A percentile compares a stretch with the other conserved stretches of the same genome.
Conservation (phyloP, 306 rosid genomes). For the Carpinus fangiana region DNA sequence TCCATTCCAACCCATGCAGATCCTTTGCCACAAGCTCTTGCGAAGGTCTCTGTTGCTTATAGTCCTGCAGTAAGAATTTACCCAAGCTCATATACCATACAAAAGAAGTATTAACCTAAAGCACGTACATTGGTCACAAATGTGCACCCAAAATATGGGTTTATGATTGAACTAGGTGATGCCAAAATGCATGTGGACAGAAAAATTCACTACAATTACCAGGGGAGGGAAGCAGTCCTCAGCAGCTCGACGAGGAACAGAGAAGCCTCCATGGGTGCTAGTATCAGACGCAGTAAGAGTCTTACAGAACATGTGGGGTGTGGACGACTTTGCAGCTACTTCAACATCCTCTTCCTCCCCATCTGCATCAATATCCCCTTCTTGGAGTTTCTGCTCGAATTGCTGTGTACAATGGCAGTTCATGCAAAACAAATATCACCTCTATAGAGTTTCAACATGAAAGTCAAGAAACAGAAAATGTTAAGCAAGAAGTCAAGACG, state of each 20-base stretch:
- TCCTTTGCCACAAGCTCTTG: slow-evolving; percentile 98
- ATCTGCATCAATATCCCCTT: slow-evolving; percentile 54
- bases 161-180: not conserved
- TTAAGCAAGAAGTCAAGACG: not conserved
- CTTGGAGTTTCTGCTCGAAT: slow-evolving; percentile 51
- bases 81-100: not conserved
- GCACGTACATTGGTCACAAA: slow-evolving; percentile 14
- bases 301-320: slow-evolving; percentile 99
- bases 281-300: slow-evolving; percentile 98
- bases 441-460: not conserved
- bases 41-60: slow-evolving; percentile 88
- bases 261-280: slow-evolving; percentile 98
- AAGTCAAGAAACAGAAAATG: not conserved
- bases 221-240: slow-evolving; percentile 98
- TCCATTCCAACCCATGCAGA: slow-evolving; percentile 91
- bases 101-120: not conserved
- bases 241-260: slow-evolving; percentile 99
- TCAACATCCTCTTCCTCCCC: slow-evolving; percentile 72
- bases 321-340: slow-evolving; percentile 65
- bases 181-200: not conserved
- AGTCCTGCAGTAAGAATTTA: slow-evolving; percentile 58
- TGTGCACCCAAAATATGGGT: not conserved
- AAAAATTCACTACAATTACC: slow-evolving; percentile 45
- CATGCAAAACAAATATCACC: slow-evolving; percentile 25
- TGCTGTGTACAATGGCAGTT: slow-evolving; percentile 42